Base-by-base conservation (phyloP, 2,329 filamentous ascomycete genomes). In the Nothophoma quercina region DNA sequence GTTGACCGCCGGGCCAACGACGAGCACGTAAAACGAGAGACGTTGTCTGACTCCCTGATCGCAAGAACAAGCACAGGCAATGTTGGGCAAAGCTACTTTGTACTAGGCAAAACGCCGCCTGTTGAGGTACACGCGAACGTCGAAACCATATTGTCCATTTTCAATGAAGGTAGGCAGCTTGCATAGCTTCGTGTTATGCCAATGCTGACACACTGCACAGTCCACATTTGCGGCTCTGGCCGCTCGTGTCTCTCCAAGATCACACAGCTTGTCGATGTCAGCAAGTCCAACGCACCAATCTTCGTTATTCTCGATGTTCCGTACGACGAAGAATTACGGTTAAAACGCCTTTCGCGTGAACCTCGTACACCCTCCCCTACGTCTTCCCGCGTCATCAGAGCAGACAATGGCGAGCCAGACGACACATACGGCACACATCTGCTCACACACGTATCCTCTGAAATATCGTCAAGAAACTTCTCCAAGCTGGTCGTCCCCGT, bases 401-500 rank as follows among this genome's bases (percentile, higher is more conserved):
- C 59, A 19, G 71, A 76, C 35, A 63, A 65, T 16, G 56, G 53
- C 55, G 75, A 77, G 55, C 74, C 70, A 2, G 71, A 74, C 22
- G 75, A 77, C 53, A 69, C 77, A 10, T 78, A 78, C 41, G 75
- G 75, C 43, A 74, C 76, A 60, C 75, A 76, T 52, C 63, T 78
- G 18, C 72, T 78, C 23, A 68, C 64, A 12, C 75, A 77, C 58
- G 63, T 78, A 3, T 72, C 74, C 1, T 74, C 75, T 8, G 73
- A 77, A 52, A 76, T 78, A 16, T 73, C 75, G 26, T 72, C 72
- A 6, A 68, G 67, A 28, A 72, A 71, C 42, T 67, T 76, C 30
- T 74, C 75, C 12, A 75, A 69, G 43, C 62, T 78, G 9, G 65
- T 78, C 29, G 68, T 78, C 5, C 75, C 75, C 15, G 63, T 78